Percentiles rank a stretch among this genome's conserved stretches.
phyloP scores from a whole-genome alignment of 257 asterid species.

The Capsicum chinense region DNA sequence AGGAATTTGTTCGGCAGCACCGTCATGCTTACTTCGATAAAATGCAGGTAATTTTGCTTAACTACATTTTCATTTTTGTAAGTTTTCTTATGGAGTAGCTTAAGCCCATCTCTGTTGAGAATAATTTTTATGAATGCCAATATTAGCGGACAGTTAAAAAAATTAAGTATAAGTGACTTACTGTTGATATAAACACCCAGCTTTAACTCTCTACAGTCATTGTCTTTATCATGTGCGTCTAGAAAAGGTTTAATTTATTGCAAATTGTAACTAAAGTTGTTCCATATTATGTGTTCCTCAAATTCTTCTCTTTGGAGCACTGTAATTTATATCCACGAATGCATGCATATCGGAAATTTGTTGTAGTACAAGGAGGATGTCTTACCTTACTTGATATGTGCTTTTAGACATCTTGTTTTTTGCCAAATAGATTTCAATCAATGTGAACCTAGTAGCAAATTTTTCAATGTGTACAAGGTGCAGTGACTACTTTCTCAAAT shows the following conservation, averaged over 20 bases:
- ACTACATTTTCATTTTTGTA: not conserved
- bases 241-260: not conserved
- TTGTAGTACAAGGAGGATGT: not conserved
- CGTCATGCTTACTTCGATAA: slow-evolving; percentile 93
- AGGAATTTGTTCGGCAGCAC: slow-evolving; percentile 81
- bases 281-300: slow-evolving; percentile 21
- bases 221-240: not conserved
- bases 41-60: slow-evolving; percentile 78
- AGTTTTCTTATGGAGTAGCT: not conserved
- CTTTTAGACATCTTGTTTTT: slow-evolving; percentile 17
- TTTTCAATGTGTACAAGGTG: not conserved
- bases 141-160: not conserved
- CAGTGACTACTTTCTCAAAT: not conserved
- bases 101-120: not conserved
- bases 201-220: slow-evolving; percentile 11
- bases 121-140: not conserved
- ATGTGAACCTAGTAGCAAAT: not conserved
- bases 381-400: not conserved
- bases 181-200: not conserved
- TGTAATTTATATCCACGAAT: not conserved
- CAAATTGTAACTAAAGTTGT: slow-evolving; percentile 1
- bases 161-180: not conserved
- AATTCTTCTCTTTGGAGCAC: slow-evolving; percentile 11
- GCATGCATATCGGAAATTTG: not conserved
- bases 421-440: not conserved